phyloP scores from a whole-genome alignment of 2,329 filamentous ascomycete genomes.

The Aspergillus proliferans region DNA sequence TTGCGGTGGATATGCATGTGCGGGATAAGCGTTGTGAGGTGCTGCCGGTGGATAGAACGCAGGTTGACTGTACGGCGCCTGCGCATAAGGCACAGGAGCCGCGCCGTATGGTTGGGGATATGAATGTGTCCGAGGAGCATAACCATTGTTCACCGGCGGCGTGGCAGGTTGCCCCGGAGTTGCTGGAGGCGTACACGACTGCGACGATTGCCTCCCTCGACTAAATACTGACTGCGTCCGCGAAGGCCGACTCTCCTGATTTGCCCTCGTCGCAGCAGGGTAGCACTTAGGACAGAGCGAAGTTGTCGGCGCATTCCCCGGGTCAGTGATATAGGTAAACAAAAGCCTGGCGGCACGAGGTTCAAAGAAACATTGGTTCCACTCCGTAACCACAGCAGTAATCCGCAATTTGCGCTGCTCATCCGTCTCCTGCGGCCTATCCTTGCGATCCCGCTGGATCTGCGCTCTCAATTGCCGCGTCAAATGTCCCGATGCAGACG shows the following conservation, averaged over 20 bases:
- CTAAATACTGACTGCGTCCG: constrained; percentile 6
- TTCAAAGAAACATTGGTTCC: constrained; percentile 39
- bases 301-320: constrained; percentile 26
- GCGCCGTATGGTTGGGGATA: constrained; percentile 11
- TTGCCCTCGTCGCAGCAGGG: constrained; percentile 31
- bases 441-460: constrained; percentile 37
- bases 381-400: constrained; percentile 35
- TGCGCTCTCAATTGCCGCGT: constrained; percentile 34
- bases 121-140: constrained; percentile 1
- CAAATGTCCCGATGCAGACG: constrained; percentile 30
- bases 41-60: constrained; percentile 12
- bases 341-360: constrained; percentile 29
- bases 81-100: constrained; percentile 8
- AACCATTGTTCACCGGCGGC: constrained; percentile 4
- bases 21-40: constrained; percentile 12
- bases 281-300: constrained; percentile 37
- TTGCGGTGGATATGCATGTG: constrained; percentile 18
- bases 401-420: constrained; percentile 34
- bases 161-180: constrained; percentile 5
- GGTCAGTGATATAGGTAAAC: constrained; percentile 30
- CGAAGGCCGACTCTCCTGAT: constrained; percentile 13
- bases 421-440: constrained; percentile 37
- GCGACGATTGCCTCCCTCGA: constrained; percentile 3
- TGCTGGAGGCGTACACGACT: constrained; percentile 3
- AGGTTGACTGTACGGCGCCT: constrained; percentile 15